A percentile compares a stretch with the other conserved stretches of the same genome.
Conservation (phyloP, 257 asterid genomes). For the Henckelia pumila region DNA sequence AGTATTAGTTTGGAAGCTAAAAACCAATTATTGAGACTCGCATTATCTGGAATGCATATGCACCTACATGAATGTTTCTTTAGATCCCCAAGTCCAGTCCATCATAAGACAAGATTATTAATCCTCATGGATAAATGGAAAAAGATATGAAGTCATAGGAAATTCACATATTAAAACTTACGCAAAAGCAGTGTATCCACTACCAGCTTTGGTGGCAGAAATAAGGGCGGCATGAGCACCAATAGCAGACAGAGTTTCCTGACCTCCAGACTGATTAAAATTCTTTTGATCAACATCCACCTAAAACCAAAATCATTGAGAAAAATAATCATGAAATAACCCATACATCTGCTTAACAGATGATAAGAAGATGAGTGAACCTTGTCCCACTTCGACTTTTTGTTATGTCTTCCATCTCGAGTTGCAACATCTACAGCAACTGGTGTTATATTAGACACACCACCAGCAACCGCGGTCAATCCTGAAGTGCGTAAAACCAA, state of each 20-base stretch:
- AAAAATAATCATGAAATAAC: constrained; percentile 19
- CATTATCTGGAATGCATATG: not conserved
- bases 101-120: not conserved
- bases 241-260: constrained; percentile 56
- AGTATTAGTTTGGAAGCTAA: not conserved
- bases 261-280: constrained; percentile 41
- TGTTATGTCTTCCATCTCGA: constrained; percentile 85
- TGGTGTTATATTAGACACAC: constrained; percentile 33
- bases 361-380: constrained; percentile 37
- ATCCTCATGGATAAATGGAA: not conserved
- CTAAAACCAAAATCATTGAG: constrained; percentile 39
- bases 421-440: constrained; percentile 42
- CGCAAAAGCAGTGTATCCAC: constrained; percentile 97
- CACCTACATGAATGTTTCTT: not conserved
- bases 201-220: constrained; percentile 83
- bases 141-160: not conserved
- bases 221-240: constrained; percentile 70
- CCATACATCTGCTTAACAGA: not conserved
- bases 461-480: constrained; percentile 31
- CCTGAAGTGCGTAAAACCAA: constrained; percentile 27
- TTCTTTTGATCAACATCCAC: constrained; percentile 69
- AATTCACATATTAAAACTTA: constrained; percentile 41
- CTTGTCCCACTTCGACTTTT: constrained; percentile 99
- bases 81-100: not conserved
- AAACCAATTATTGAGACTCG: not conserved